Evolutionary conservation across 148 eudicot genomes (phyloP), one percentile per base, ranked within the genome.

Genomic region (Talinum fruticosum): DNA sequence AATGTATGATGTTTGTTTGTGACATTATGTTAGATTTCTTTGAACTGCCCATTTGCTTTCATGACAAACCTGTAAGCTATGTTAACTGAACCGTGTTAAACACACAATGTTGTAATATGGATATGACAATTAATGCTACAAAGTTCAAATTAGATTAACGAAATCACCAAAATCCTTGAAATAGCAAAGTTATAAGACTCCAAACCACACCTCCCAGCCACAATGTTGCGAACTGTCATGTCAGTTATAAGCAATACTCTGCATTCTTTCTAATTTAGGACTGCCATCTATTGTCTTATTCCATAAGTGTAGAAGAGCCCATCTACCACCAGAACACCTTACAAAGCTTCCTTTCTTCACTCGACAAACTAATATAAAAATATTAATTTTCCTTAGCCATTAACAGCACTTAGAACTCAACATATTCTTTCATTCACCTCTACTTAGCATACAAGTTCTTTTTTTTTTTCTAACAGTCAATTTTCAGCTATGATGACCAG

Each of bases 401-500:
- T 1, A 21, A 8, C 12, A 35, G 36, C 45, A 4, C 26, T 77
- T 54, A 24, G 21, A n/a, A 51, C 51, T 47, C 34, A 8, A 13
- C 30, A 30, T 32, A 51, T 57, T 21, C 78, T 76, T 45, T 75
- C 28, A 24, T 14, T 0, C 34, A 23, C 33, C 41, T 19, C 10
- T 66, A 47, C 45, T 69, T 61, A 26, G 13, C 2, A n/a, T 44
- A 62, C 19, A 44, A 18, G 57, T 51, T 24, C 4, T 21, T 15
- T 14, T 8, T 45, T 66, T 10, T 8, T 38, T 76, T 69, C 21
- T 57, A 47, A 83, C 62, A 33, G 61, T 45, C 23, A 41, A 19
- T 47, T 72, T 70, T 66, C 78, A 41, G 73, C 18, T 37, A 44
- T 26, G 61, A 69, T 75, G 84, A 49, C 66, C 90, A 82, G 88